Conservation (phyloP, 192 early-diverging fungal species). For the Dispira simplex region DNA sequence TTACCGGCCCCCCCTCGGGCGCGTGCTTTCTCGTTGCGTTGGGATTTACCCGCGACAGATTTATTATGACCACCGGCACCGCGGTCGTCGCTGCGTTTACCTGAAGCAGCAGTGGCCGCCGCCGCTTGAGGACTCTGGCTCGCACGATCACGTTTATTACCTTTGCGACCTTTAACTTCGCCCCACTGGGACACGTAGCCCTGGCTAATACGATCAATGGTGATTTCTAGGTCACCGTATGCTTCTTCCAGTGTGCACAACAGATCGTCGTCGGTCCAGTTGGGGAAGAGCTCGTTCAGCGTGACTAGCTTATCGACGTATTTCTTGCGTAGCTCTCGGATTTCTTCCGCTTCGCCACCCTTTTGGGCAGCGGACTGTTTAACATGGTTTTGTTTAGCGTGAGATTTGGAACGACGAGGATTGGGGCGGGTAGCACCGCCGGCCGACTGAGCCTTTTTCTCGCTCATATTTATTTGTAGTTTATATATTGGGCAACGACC, state of each 20-base stretch:
- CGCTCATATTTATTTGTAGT: background rate
- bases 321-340: conserved; percentile 41
- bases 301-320: conserved; percentile 42
- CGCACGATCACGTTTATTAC: conserved; percentile 21
- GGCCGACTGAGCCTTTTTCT: background rate
- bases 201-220: conserved; percentile 69
- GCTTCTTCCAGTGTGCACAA: conserved; percentile 72
- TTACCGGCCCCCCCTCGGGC: conserved; percentile 4
- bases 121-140: too few relatives aligned
- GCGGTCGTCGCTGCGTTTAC: background rate
- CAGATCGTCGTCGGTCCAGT: conserved; percentile 84
- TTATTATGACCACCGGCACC: background rate
- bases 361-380: conserved; percentile 11
- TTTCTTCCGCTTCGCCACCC: conserved; percentile 29
- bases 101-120: too few relatives aligned
- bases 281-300: conserved; percentile 54
- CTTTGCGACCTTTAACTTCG: conserved; percentile 57
- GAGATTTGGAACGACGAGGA: background rate
- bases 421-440: background rate
- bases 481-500: too few relatives aligned
- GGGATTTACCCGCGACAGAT: background rate
- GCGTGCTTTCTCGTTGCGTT: conserved; percentile 5
- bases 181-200: conserved; percentile 73
- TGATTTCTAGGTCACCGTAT: conserved; percentile 66
- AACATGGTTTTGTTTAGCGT: background rate